Evolutionary conservation across 2,329 filamentous ascomycete genomes (phyloP).

Genomic region (Aspergillus novoparasiticus): DNA sequence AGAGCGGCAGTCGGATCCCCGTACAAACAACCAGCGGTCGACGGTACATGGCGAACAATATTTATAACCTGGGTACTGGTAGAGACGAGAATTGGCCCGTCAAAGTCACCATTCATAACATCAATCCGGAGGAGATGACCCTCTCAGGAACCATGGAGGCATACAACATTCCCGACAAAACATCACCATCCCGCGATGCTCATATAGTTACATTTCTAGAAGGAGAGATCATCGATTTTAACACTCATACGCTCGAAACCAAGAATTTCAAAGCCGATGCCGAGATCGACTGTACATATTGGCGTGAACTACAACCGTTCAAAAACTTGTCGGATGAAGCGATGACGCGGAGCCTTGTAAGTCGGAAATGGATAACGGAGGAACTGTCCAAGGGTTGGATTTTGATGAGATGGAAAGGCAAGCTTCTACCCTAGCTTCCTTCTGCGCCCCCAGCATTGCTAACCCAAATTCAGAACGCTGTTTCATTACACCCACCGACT

Average conservation of each 20-base stretch:
- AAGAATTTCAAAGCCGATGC: conserved; percentile 50
- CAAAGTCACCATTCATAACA: conserved; percentile 64
- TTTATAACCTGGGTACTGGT: conserved; percentile 23
- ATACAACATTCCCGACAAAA: conserved; percentile 64
- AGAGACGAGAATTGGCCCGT: conserved; percentile 67
- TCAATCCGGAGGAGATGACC: conserved; percentile 63
- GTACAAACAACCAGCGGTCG: conserved; percentile 42
- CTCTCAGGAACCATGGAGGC: conserved; percentile 71
- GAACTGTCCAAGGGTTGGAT: conserved; percentile 49
- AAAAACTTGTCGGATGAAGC: conserved; percentile 47
- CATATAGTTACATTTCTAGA: conserved; percentile 68
- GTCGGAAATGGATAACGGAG: conserved; percentile 48
- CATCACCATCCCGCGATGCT: conserved; percentile 43
- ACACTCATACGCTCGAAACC: conserved; percentile 50
- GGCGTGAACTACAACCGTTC: conserved; percentile 52
- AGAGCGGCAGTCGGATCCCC: conserved; percentile 30
- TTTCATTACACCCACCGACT: conserved; percentile 51
- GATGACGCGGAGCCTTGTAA: conserved; percentile 47
- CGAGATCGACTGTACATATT: conserved; percentile 52
- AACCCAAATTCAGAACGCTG: conserved; percentile 43
- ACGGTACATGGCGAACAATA: conserved; percentile 37
- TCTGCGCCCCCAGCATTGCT: conserved; percentile 8
- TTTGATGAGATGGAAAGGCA: conserved; percentile 56
- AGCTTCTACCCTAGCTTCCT: conserved; percentile 14
- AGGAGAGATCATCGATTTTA: conserved; percentile 70